Evolutionary conservation across 345 rosid species (phyloP), one percentile per base, ranked within the genome.

Genomic region (Heritiera littoralis): DNA sequence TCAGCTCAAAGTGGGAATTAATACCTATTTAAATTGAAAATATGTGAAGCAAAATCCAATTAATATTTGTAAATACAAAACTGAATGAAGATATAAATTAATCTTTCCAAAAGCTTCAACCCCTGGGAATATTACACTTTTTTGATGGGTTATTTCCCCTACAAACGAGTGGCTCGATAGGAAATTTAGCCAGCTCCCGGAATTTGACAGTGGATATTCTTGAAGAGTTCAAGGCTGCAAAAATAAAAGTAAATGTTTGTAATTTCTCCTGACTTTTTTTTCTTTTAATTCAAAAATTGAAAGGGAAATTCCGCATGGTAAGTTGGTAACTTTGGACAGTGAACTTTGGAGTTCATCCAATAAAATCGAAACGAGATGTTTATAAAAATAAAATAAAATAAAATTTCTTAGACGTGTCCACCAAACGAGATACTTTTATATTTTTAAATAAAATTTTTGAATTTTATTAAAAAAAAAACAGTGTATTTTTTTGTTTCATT

Each of bases 21-120:
- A 48, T 72, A 74, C 76, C 52, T 65, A 52, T 45, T 45, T 58
- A 23, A 6, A 12, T 78, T 45, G 17, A 12, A 75, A 75, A 28
- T 65, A 49, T 56, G 63, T 76, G 6, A 35, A 28, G 4, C 2
- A n/a, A 18, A 76, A 56, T 61, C 15, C 66, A 18, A 23, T 58
- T 59, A 48, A 11, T 69, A 41, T 38, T 32, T 80, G 85, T 86
- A 80, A 55, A 78, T 71, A 66, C 73, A 52, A 46, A 23, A 6
- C 45, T 38, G 38, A 46, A 66, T 52, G 58, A 71, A 81, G 70
- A 60, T 38, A 70, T 59, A 64, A 32, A 35, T 10, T 64, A 4
- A 64, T 64, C 45, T 65, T 60, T 72, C 74, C 18, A 54, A 23
- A 58, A n/a, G 61, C 3, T 58, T 58, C 60, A 55, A 17, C 9